Base-by-base conservation (phyloP, 169 alveolate genomes). In the Cyclospora cayetanensis region DNA sequence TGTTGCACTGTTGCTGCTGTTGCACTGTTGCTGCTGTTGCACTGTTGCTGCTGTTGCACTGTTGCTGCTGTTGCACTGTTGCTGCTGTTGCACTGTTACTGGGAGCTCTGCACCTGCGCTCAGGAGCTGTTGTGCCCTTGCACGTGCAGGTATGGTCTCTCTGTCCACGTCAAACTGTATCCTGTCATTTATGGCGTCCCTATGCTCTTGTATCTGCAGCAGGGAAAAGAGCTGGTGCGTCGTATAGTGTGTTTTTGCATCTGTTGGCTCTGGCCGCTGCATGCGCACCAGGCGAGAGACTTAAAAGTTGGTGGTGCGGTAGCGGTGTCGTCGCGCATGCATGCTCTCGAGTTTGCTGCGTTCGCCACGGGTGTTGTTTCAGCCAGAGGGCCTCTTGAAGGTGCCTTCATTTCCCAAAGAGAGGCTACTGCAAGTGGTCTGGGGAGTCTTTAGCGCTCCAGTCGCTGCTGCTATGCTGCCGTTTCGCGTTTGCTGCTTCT, bases 131-230 rank as follows among this genome's bases (percentile, higher is more conserved):
- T 95, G 83, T 93, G 96, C 42, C 63, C 92, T n/a, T 37, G 88
- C 80, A 42, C 87, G 99, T 85, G 95, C 74, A 94, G 98, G 65
- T 98, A 94, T 92, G 99, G 99, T 35, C 91, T 98, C 22, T 95
- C 99, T 15, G 99, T 99, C 34, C 99, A 98, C 92, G 96, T 98
- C 89, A 98, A 98, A 91, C 94, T 99, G 43, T 99, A 97, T 94
- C 99, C 99, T 31, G 97, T 98, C 82, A 98, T 99, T 37, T 99
- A 98, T 96, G 97, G 98, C n/a, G 93, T 98, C 0, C 98, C 99
- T 0, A 72, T 97, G 50, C 87, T 97, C 77, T 93, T 97, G 37
- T 76, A 25, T 41, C 39, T 74, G 85, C 85, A 74, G 22, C 25
- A 41, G 39, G 85, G 85, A 41, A n/a, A n/a, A n/a, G 41, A 29